Conservation (phyloP, 2,329 filamentous ascomycete species). For the Exophiala sp. region DNA sequence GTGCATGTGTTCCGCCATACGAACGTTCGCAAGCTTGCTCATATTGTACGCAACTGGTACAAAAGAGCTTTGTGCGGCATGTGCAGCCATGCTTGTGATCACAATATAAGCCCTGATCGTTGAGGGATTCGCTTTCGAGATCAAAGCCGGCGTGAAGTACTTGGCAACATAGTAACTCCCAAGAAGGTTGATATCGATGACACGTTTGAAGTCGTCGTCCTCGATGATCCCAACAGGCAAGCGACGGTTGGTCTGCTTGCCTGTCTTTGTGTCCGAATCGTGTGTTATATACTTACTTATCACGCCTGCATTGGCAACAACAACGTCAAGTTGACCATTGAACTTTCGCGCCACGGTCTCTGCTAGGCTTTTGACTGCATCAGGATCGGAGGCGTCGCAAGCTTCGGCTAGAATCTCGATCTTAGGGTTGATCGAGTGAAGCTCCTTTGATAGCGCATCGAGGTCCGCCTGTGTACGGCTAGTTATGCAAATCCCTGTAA, state of each 20-base stretch:
- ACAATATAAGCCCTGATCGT: slow-evolving; percentile 10
- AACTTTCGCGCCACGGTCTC: slow-evolving; percentile 30
- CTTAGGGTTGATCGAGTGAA: slow-evolving; percentile 30
- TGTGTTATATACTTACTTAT: slow-evolving; percentile 19
- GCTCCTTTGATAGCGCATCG: slow-evolving; percentile 22
- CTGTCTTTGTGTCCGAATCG: slow-evolving; percentile 22
- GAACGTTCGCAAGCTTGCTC: slow-evolving; percentile 15
- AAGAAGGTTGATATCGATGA: not conserved
- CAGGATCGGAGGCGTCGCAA: slow-evolving; percentile 25
- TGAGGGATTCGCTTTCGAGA: slow-evolving; percentile 6
- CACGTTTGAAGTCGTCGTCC: slow-evolving; percentile 17
- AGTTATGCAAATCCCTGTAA: slow-evolving; percentile 37
- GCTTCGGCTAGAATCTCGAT: slow-evolving; percentile 31
- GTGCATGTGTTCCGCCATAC: slow-evolving; percentile 21
- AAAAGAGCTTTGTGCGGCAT: slow-evolving; percentile 9
- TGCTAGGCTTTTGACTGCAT: slow-evolving; percentile 32
- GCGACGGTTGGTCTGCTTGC: slow-evolving; percentile 12
- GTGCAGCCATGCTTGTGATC: slow-evolving; percentile 17
- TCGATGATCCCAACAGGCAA: slow-evolving; percentile 19
- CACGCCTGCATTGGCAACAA: slow-evolving; percentile 36
- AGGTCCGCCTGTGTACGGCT: slow-evolving; percentile 29
- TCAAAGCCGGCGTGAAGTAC: slow-evolving; percentile 19
- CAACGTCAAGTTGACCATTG: slow-evolving; percentile 33
- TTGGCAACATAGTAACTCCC: slow-evolving; percentile 19
- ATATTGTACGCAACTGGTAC: slow-evolving; percentile 19